These are phyloP conservation scores for Bolboschoenoplectus hybrid DNA, from an alignment of 202 grass and related monocot species.

Conservation along the genomic window DNA sequence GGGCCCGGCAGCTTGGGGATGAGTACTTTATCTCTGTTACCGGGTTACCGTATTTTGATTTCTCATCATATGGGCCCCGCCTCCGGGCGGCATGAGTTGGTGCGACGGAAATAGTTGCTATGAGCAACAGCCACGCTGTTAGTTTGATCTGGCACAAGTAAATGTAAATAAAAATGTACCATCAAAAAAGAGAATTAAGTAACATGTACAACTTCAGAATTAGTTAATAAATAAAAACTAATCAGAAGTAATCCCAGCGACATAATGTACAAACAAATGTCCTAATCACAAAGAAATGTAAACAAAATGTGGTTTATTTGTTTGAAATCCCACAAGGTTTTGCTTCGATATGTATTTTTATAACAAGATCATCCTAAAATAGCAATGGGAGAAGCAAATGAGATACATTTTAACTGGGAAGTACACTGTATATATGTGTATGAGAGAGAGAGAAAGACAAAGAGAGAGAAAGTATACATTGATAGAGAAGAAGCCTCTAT, in stretches of 20 bases:
- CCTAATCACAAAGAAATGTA: not conserved
- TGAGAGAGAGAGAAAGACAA: not conserved
- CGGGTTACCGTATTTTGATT: not conserved
- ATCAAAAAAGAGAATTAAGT: not conserved
- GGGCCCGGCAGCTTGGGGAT: constrained; percentile 58
- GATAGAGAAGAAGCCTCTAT: constrained; percentile 9
- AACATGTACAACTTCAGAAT: not conserved
- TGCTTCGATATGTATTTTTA: not conserved
- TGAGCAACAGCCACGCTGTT: constrained; percentile 38
- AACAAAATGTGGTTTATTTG: not conserved
- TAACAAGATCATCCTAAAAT: not conserved
- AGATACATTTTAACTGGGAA: not conserved
- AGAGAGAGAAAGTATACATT: constrained; percentile 16
- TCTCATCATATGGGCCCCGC: not conserved
- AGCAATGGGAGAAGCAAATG: not conserved
- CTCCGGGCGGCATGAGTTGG: constrained; percentile 12
- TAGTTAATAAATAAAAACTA: not conserved
- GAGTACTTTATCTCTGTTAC: constrained; percentile 50
- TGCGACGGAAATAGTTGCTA: not conserved
- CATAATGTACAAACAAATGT: not conserved
- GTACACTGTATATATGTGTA: not conserved
- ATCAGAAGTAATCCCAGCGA: not conserved
- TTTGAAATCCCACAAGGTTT: constrained; percentile 44
- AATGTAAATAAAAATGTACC: not conserved
- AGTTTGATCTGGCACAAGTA: constrained; percentile 27